Evolutionary conservation across 163 green algal species (phyloP).

Genomic region (Scenedesmus sp.): DNA sequence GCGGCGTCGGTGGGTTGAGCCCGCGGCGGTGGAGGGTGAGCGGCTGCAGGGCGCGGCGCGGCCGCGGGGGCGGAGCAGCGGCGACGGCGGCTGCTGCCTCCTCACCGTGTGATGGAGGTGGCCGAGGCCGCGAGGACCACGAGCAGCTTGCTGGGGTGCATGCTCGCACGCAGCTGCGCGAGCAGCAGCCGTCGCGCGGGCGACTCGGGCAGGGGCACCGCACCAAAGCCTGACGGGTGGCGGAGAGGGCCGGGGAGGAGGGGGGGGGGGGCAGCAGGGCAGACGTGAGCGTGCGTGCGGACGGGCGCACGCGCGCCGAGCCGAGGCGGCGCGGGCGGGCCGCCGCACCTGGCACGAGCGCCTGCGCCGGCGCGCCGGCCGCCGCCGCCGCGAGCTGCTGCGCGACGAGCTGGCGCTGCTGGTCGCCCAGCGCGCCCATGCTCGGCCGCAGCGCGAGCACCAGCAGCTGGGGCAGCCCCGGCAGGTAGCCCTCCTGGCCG

Average conservation of each 20-base stretch:
- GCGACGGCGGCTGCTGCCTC: too few relatives aligned
- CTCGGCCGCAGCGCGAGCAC: conserved; percentile 26
- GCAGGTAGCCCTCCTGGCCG: conserved; percentile 1
- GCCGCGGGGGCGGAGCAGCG: too few relatives aligned
- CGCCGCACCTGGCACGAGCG: too few relatives aligned
- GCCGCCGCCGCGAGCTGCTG: background rate
- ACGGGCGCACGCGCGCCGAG: too few relatives aligned
- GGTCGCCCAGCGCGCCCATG: background rate
- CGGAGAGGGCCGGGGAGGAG: too few relatives aligned
- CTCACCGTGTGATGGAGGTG: conserved; percentile 5
- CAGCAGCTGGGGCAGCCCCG: conserved; percentile 16
- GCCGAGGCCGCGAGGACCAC: conserved; percentile 26
- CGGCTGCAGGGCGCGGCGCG: too few relatives aligned
- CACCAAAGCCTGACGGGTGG: background rate
- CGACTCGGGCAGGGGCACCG: background rate
- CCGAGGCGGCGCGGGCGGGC: too few relatives aligned
- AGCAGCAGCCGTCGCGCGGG: conserved; percentile 15
- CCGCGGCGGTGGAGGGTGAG: too few relatives aligned
- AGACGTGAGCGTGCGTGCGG: too few relatives aligned
- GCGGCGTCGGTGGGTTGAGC: too few relatives aligned
- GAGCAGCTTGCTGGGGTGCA: conserved; percentile 37
- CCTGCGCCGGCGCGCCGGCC: background rate
- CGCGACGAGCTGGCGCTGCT: conserved; percentile 7
- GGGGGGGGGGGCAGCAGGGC: too few relatives aligned
- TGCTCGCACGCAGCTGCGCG: conserved; percentile 27